phyloP scores from a whole-genome alignment of 2,329 filamentous ascomycete genomes.

The Colletotrichum ledebouriae region DNA sequence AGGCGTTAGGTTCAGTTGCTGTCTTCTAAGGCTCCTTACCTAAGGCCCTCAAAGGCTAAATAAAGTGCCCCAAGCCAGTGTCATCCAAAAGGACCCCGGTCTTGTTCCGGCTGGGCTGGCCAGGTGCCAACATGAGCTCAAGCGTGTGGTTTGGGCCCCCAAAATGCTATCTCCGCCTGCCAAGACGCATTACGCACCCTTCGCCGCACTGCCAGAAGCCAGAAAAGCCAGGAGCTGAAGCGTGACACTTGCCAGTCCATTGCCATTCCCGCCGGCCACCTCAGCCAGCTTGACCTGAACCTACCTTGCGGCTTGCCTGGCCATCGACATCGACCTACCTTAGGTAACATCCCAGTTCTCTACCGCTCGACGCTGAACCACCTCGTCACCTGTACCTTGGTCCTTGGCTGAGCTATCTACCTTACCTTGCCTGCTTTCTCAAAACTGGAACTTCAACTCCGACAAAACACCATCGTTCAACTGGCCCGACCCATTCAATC shows the following conservation, averaged over 20 bases:
- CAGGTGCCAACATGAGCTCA: too few relatives aligned
- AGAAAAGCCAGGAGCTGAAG: neutral
- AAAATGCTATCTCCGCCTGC: slow-evolving; percentile 27
- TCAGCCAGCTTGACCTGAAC: neutral
- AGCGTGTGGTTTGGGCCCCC: slow-evolving; percentile 7
- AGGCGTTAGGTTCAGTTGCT: too few relatives aligned
- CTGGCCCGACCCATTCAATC: neutral
- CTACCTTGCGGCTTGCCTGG: neutral
- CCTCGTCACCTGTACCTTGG: too few relatives aligned
- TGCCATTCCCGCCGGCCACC: slow-evolving; percentile 8
- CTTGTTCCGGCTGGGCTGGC: too few relatives aligned
- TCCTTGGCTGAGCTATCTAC: neutral
- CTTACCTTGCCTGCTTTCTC: neutral
- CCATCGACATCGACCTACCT: neutral
- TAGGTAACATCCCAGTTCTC: too few relatives aligned
- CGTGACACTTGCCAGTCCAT: slow-evolving; percentile 24
- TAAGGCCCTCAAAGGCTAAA: too few relatives aligned
- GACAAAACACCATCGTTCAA: neutral
- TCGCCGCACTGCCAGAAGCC: slow-evolving; percentile 24
- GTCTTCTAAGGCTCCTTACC: too few relatives aligned
- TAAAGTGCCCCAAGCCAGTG: too few relatives aligned
- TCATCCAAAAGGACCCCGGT: too few relatives aligned
- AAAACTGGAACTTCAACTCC: neutral
- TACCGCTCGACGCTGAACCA: too few relatives aligned
- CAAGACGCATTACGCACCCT: slow-evolving; percentile 41